These are phyloP conservation scores for Melanopsichium pennsylvanicum DNA, from an alignment of 1,284 basidiomycete genomes.

Conservation along the genomic window DNA sequence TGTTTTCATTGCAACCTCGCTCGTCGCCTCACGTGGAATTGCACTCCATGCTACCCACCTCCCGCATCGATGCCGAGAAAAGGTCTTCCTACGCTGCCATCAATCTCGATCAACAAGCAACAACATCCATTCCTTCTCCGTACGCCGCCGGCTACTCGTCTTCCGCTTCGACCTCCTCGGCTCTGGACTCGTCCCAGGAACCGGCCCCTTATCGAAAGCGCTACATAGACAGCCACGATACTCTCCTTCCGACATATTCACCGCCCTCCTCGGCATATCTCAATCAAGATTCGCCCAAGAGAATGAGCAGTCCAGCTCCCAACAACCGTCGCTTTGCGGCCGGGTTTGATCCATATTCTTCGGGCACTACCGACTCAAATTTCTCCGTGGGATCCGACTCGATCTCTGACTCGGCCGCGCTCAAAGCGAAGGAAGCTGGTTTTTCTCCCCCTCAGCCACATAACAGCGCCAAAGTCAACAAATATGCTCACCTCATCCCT, in stretches of 20 bases:
- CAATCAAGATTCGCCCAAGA: conserved; percentile 24
- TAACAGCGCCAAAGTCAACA: conserved; percentile 22
- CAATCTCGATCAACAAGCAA: conserved; percentile 12
- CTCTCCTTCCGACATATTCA: conserved; percentile 40
- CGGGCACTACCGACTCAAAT: conserved; percentile 2
- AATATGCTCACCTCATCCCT: conserved; percentile 61
- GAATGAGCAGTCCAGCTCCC: conserved; percentile 23
- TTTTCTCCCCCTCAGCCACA: conserved; percentile 12
- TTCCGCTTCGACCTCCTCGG: conserved; percentile 11
- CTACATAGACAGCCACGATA: conserved; percentile 36
- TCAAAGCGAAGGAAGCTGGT: conserved; percentile 38
- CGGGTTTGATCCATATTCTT: conserved; percentile 42
- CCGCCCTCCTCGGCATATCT: conserved; percentile 15
- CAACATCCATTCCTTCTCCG: conserved; percentile 4
- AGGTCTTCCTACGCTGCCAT: conserved; percentile 30
- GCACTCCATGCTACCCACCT: conserved; percentile 40
- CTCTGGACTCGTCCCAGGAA: conserved; percentile 10
- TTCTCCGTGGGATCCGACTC: not conserved
- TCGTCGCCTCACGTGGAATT: too few relatives aligned
- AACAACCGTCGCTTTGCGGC: conserved; percentile 38
- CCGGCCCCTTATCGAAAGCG: conserved; percentile 42
- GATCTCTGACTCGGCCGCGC: conserved; percentile 26
- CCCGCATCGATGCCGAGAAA: conserved; percentile 36
- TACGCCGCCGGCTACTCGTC: conserved; percentile 14
- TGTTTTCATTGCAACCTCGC: too few relatives aligned